Conservation (phyloP, 306 rosid species). For the Parietaria judaica region DNA sequence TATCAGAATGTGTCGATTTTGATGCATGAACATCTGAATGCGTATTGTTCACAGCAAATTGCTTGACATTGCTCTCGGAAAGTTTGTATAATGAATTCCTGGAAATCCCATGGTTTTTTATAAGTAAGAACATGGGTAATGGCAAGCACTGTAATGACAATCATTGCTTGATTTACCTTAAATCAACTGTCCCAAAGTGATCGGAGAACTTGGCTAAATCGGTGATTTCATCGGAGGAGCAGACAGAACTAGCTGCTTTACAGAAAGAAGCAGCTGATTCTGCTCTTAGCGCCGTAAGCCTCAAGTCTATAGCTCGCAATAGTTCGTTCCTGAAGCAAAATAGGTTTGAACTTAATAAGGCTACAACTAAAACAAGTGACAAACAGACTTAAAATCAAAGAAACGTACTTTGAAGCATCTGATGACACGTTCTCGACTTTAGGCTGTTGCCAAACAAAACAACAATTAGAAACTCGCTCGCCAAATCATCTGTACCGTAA, state of each 20-base stretch:
- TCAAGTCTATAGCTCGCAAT: conserved; percentile 83
- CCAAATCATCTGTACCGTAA: conserved; percentile 12
- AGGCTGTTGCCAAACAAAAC: conserved; percentile 40
- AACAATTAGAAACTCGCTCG: conserved; percentile 26
- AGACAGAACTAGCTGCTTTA: conserved; percentile 36
- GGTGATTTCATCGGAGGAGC: conserved; percentile 39
- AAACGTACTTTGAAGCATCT: conserved; percentile 80
- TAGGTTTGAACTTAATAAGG: conserved; percentile 26
- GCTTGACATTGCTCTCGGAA: conserved; percentile 38
- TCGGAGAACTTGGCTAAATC: conserved; percentile 36
- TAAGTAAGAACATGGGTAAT: conserved; percentile 3
- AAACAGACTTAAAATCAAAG: conserved; percentile 15
- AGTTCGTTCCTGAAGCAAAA: conserved; percentile 68
- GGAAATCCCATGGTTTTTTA: conserved; percentile 22
- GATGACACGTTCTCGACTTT: conserved; percentile 46
- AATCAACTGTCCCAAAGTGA: conserved; percentile 56
- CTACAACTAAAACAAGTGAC: conserved; percentile 17
- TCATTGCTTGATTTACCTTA: conserved; percentile 56
- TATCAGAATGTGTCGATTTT: conserved; percentile 30
- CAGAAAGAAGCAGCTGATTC: conserved; percentile 45
- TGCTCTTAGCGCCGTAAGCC: conserved; percentile 60
- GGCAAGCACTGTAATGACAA: background rate
- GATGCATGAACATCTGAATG: conserved; percentile 29
- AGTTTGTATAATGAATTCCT: conserved; percentile 52
- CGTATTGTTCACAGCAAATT: conserved; percentile 23